Conservation (phyloP, 306 rosid species). For the Macrotyloma uniflorum region DNA sequence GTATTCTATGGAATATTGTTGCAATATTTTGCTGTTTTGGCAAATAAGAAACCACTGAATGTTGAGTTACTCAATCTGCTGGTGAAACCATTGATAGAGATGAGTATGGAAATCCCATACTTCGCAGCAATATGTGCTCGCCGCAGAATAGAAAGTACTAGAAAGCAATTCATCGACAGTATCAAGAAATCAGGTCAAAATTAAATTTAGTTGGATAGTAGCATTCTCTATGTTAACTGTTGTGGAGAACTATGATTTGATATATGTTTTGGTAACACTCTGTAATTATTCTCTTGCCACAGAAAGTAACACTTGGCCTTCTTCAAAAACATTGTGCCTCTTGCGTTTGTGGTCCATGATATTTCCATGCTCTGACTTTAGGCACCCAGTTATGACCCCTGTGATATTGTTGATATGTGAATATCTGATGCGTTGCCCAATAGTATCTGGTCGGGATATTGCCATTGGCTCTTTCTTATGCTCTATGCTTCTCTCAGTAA, state of each 20-base stretch:
- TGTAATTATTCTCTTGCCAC: slow-evolving; percentile 38
- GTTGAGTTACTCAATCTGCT: slow-evolving; percentile 67
- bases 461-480: slow-evolving; percentile 86
- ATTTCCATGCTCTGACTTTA: slow-evolving; percentile 90
- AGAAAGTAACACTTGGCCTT: slow-evolving; percentile 93
- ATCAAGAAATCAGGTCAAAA: slow-evolving; percentile 73
- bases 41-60: slow-evolving; percentile 69
- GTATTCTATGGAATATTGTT: slow-evolving; percentile 84
- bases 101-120: slow-evolving; percentile 87
- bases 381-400: slow-evolving; percentile 92
- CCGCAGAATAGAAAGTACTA: slow-evolving; percentile 67
- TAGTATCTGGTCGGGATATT: slow-evolving; percentile 72
- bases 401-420: slow-evolving; percentile 79
- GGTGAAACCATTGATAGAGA: slow-evolving; percentile 87
- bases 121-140: slow-evolving; percentile 98
- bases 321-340: slow-evolving; percentile 81
- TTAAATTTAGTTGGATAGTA: slow-evolving; percentile 4
- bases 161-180: slow-evolving; percentile 66
- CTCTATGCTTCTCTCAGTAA: slow-evolving; percentile 83
- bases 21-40: slow-evolving; percentile 90
- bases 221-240: slow-evolving; percentile 17
- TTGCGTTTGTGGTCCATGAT: slow-evolving; percentile 88
- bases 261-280: slow-evolving; percentile 25
- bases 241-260: not conserved
- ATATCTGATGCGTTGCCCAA: slow-evolving; percentile 85